These are phyloP conservation scores for Beauveria asiatica DNA, from an alignment of 2,329 filamentous ascomycete genomes.

Conservation along the genomic window DNA sequence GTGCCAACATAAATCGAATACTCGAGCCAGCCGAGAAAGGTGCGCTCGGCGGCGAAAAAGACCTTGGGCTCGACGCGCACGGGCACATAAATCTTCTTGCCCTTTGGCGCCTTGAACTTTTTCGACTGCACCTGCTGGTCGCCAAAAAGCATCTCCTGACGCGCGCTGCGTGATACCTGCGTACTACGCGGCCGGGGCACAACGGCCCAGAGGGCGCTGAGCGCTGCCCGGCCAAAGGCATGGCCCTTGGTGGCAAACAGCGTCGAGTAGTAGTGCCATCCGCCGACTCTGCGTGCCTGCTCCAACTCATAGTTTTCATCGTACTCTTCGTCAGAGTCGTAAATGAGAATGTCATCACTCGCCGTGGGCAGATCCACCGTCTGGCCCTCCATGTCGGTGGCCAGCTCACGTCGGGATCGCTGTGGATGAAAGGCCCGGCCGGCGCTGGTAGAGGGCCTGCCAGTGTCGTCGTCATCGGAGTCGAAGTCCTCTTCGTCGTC, in stretches of 20 bases:
- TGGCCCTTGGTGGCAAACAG: slow-evolving; percentile 41
- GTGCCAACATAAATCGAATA: slow-evolving; percentile 91
- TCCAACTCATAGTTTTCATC: slow-evolving; percentile 67
- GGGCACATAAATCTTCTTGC: slow-evolving; percentile 91
- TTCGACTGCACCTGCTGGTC: slow-evolving; percentile 46
- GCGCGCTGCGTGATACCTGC: slow-evolving; percentile 49
- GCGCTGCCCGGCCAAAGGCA: slow-evolving; percentile 32
- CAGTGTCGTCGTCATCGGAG: slow-evolving; percentile 50
- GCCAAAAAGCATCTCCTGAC: slow-evolving; percentile 45
- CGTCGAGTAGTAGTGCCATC: slow-evolving; percentile 63
- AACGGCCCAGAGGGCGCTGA: slow-evolving; percentile 39
- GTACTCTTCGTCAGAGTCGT: slow-evolving; percentile 77
- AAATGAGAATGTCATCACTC: slow-evolving; percentile 72
- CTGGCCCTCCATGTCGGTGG: slow-evolving; percentile 71
- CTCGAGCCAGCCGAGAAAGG: slow-evolving; percentile 94
- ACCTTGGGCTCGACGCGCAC: slow-evolving; percentile 96
- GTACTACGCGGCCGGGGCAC: slow-evolving; percentile 47
- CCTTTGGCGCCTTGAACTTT: slow-evolving; percentile 64
- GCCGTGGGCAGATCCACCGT: slow-evolving; percentile 52
- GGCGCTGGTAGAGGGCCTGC: slow-evolving; percentile 10
- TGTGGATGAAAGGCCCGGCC: slow-evolving; percentile 28
- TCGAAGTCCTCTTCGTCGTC: slow-evolving; percentile 65
- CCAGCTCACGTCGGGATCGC: slow-evolving; percentile 33
- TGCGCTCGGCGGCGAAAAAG: slow-evolving; percentile 91
- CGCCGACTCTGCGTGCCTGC: slow-evolving; percentile 67